Base-by-base conservation (phyloP, 2,329 filamentous ascomycete genomes). In the Xylaria sp. region DNA sequence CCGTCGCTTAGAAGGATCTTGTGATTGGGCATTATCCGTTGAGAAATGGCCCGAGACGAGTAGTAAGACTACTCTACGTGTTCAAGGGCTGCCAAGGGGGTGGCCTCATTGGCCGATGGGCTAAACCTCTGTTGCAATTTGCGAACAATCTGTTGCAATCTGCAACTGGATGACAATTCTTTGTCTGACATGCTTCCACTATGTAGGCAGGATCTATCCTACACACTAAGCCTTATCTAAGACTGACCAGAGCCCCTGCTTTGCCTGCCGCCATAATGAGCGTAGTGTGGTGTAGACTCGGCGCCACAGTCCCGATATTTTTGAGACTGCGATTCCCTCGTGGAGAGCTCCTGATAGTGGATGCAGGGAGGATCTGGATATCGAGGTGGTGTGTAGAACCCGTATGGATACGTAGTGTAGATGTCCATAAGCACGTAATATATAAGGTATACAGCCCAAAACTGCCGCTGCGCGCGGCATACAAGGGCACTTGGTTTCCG, bases 181-280 rank as follows among this genome's bases (percentile, higher is more conserved):
- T 64, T 61, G 64, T 47, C 67, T 67, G 63, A 69, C 64, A 60
- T 64, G 50, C 57, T 54, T 37, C 40, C 51, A 40, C 29, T 44
- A 54, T 63, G 63, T 60, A 59, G 48, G 59, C 58, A 55, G 21
- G 21, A 58, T 44, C 42, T 60, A 47, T 50, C 25, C 1, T 64
- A 69, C 65, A 59, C 64, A 62, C 68, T 69, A 67, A 69, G 67
- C 68, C 64, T 69, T 67, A 64, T 67, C 68, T 67, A 67, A 64
- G 64, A 54, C 42, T 37, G 32, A 47, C 50, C 60, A 48, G 53
- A 63, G 35, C 44, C 64, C 64, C 60, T 58, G 37, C 50, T 60
- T 63, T 68, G 68, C 68, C 68, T 64, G 68, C 68, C 68, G 68
- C 64, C 64, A 29, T 59, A 44, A 48, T 51, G 27, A 35, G 27